Evolutionary conservation across 2,329 filamentous ascomycete genomes (phyloP).

Genomic region (Aciculosporium take): DNA sequence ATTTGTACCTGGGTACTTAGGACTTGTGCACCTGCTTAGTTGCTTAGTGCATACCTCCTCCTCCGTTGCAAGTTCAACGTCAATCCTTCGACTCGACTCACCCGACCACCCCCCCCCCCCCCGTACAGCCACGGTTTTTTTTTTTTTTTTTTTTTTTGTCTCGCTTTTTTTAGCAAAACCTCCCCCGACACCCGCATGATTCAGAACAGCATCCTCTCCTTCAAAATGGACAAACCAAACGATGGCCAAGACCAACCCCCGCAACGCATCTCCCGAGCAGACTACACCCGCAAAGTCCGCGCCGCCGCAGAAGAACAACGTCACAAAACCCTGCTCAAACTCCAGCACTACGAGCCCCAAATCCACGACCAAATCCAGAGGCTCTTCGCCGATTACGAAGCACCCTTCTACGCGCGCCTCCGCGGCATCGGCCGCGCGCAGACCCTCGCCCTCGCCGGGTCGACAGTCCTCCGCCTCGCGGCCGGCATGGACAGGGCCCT

Average conservation of each 20-base stretch:
- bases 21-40: too few species aligned
- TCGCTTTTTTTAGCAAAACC: not conserved
- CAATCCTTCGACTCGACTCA: not conserved
- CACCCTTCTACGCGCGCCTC: slow-evolving; percentile 18
- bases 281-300: slow-evolving; percentile 12
- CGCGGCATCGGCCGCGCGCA: slow-evolving; percentile 15
- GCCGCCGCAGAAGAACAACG: slow-evolving; percentile 21
- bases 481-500: slow-evolving; percentile 17
- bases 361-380: slow-evolving; percentile 19
- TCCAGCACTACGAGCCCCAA: slow-evolving; percentile 16
- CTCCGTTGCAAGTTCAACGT: not conserved
- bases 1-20: too few species aligned
- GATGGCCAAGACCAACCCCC: slow-evolving; percentile 16
- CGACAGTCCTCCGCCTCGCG: slow-evolving; percentile 15
- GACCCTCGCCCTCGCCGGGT: slow-evolving; percentile 17
- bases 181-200: not conserved
- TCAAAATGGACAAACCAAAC: slow-evolving; percentile 9
- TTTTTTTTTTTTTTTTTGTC: too few species aligned
- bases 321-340: slow-evolving; percentile 14
- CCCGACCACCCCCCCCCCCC: not conserved
- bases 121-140: not conserved
- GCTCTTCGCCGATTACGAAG: slow-evolving; percentile 18
- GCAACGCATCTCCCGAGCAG: slow-evolving; percentile 10
- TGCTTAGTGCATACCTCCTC: too few species aligned
- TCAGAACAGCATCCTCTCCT: not conserved